Conservation (phyloP, 176 grass and related monocot species). For the Juncus inflexus region DNA sequence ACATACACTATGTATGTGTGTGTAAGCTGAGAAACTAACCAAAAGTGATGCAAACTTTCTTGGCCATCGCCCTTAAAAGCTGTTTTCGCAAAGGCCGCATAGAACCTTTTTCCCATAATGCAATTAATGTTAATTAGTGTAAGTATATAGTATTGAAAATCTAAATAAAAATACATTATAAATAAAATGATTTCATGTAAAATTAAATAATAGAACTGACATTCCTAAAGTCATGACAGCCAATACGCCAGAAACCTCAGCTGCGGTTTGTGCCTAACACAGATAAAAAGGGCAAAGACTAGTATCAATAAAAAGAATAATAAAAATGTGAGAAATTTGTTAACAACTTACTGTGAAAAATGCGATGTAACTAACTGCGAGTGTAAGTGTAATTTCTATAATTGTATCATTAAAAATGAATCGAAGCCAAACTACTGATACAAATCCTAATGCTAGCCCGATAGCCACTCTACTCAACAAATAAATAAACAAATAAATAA, state of each 20-base stretch:
- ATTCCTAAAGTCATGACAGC: constrained; percentile 98
- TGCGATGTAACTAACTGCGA: constrained; percentile 96
- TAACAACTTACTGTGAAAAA: constrained; percentile 81
- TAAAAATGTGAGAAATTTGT: not conserved
- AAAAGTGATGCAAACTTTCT: constrained; percentile 92
- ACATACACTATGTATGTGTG: not conserved
- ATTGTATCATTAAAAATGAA: constrained; percentile 96
- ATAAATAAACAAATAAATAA: constrained; percentile 23
- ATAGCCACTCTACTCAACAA: constrained; percentile 62
- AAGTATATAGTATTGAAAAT: not conserved
- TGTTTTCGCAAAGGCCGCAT: constrained; percentile 94
- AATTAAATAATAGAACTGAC: constrained; percentile 62
- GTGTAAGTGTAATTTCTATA: constrained; percentile 87
- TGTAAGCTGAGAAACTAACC: constrained; percentile 41
- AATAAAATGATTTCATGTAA: constrained; percentile 20
- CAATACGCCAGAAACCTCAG: constrained; percentile 83
- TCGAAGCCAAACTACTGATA: constrained; percentile 82
- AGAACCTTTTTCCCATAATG: constrained; percentile 96
- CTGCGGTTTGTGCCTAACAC: constrained; percentile 69
- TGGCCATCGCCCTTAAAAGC: constrained; percentile 94
- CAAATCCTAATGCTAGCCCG: constrained; percentile 83
- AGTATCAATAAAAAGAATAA: constrained; percentile 16
- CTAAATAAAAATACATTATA: not conserved
- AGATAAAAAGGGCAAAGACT: constrained; percentile 1
- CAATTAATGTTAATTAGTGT: not conserved